Evolutionary conservation across 495 filamentous ascomycete genomes (phyloP), one percentile per base, ranked within the genome.

Genomic region (Acidomyces sp.): DNA sequence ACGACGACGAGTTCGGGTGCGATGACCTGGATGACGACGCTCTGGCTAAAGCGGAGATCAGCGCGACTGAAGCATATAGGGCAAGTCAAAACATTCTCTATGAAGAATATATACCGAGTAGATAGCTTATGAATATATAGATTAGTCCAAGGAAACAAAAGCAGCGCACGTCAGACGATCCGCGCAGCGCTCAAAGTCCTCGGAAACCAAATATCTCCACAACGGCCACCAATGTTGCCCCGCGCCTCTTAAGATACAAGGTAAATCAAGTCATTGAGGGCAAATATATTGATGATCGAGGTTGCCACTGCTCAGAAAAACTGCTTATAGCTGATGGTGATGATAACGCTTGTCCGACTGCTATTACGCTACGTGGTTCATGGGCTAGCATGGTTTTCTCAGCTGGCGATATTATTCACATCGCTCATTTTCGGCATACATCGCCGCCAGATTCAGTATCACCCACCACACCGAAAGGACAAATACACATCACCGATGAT

Each of bases 251-350:
- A 56, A 78, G 86, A 37, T 93, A 88, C 62, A 63, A 81, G 32
- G 66, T 93, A 41, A 79, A 76, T 46, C 72, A 77, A 48, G 71
- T 83, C 47, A 68, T 77, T 22, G 68, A 84, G 44, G 67, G 67
- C 49, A 63, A 71, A 19, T 90, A 84, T 62, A 59, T 61, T 40
- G 74, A 70, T 57, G 59, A 67, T 11, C 70, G 64, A 51, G 80
- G 81, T 34, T 66, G 67, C 48, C 60, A 64, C 34, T 69, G 65
- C 28, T 65, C 67, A 24, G 82, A 93, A 57, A 86, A 85, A 74
- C 81, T 93, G 23, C 61, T 95, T 6, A 54, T 76, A 9, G 81
- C 94, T 30, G 71, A 80, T 59, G 74, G 78, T 29, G 84, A 93
- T 49, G 72, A 69, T 33, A 74, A 71, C 10, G 75, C 77, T 42